These are phyloP conservation scores for Rhodosporidiobolus sp. DNA, from an alignment of 768 basidiomycete species.

Conservation along the genomic window DNA sequence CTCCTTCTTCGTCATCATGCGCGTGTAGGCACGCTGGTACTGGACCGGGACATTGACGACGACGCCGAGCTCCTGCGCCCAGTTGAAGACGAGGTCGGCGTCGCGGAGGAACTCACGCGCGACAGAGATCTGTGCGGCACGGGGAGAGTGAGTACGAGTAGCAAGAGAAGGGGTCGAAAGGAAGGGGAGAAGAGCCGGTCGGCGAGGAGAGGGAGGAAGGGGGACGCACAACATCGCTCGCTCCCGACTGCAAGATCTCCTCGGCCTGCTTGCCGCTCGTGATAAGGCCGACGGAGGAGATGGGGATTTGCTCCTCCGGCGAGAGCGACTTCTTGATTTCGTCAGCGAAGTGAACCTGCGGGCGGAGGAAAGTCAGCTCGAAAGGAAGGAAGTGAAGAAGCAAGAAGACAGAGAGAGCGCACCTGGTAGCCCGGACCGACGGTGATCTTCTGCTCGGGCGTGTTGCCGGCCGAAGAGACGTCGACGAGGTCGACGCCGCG, in stretches of 20 bases:
- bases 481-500: conserved; percentile 76
- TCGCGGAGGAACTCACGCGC: conserved; percentile 66
- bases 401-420: no score
- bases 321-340: conserved; percentile 60
- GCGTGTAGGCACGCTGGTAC: conserved; percentile 62
- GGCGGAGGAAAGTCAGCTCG: no score
- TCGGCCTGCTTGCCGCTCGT: conserved; percentile 64
- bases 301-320: conserved; percentile 37
- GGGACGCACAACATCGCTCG: conserved; percentile 61
- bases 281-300: conserved; percentile 65
- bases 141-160: not conserved
- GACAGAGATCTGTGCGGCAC: conserved; percentile 45
- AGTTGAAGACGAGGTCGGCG: conserved; percentile 58
- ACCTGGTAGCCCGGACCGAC: conserved; percentile 61
- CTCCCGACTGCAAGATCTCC: conserved; percentile 61
- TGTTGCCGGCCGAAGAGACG: conserved; percentile 66
- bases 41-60: conserved; percentile 69
- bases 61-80: conserved; percentile 63
- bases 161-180: conserved; percentile 41
- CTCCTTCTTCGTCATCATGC: conserved; percentile 46
- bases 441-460: conserved; percentile 60
- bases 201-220: no score
- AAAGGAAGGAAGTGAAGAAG: no score
- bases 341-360: conserved; percentile 66
- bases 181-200: not conserved